Conservation (phyloP, 2,329 filamentous ascomycete species). For the Aspergillus uvarum region DNA sequence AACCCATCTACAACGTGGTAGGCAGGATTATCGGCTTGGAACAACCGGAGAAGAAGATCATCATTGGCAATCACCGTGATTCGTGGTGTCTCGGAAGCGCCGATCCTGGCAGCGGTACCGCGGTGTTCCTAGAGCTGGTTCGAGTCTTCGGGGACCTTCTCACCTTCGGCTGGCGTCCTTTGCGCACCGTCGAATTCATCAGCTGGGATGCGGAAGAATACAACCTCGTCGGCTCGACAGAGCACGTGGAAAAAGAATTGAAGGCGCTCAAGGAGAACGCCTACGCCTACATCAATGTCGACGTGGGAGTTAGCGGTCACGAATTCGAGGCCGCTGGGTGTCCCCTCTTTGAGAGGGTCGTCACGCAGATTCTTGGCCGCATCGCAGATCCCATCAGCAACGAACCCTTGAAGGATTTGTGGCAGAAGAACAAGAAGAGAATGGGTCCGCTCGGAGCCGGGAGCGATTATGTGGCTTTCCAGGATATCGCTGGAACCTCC, state of each 20-base stretch:
- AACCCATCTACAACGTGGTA: constrained; percentile 90
- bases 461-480: constrained; percentile 87
- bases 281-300: constrained; percentile 88
- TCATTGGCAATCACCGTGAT: constrained; percentile 92
- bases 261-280: constrained; percentile 70
- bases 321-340: constrained; percentile 77
- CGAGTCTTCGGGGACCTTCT: constrained; percentile 79
- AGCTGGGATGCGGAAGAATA: constrained; percentile 96
- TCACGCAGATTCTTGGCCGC: constrained; percentile 71
- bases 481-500: constrained; percentile 84
- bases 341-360: constrained; percentile 71
- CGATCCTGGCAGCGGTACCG: constrained; percentile 84
- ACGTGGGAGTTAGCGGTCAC: constrained; percentile 72
- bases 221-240: constrained; percentile 89
- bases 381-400: constrained; percentile 72
- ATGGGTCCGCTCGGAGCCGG: constrained; percentile 70
- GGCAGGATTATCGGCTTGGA: constrained; percentile 82
- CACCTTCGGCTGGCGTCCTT: constrained; percentile 77
- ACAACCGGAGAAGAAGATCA: constrained; percentile 76
- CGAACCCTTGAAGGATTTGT: constrained; percentile 69
- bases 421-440: constrained; percentile 61
- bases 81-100: constrained; percentile 86
- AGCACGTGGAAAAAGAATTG: constrained; percentile 85
- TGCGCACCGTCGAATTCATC: constrained; percentile 94
- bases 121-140: constrained; percentile 84